Percentiles rank a stretch among this genome's conserved stretches.
These are phyloP conservation scores for Musa acuminata DNA, from an alignment of 176 grass and related monocot species.

Conservation along the genomic window DNA sequence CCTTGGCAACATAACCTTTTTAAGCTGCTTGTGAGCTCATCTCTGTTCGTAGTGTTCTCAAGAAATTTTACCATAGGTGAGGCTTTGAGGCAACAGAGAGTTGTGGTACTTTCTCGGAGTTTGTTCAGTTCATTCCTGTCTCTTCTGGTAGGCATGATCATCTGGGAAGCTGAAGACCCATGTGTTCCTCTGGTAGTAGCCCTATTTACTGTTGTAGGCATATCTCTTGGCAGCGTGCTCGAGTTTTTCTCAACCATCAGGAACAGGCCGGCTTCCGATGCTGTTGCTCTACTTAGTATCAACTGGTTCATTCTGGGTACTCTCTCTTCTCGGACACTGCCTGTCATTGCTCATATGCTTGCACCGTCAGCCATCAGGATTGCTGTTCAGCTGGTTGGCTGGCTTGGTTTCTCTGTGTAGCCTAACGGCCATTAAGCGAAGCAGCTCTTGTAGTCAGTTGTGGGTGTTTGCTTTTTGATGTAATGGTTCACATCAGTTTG, in stretches of 20 bases:
- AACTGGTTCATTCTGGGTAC: constrained; percentile 66
- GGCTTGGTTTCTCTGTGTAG: constrained; percentile 1
- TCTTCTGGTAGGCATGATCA: constrained; percentile 38
- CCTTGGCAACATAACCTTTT: too few species aligned
- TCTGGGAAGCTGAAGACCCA: constrained; percentile 29
- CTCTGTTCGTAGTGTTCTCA: too few species aligned
- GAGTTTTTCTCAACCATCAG: constrained; percentile 21
- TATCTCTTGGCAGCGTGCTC: constrained; percentile 44
- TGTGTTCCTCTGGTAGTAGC: constrained; percentile 49
- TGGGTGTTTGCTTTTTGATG: too few species aligned
- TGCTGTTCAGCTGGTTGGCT: neutral
- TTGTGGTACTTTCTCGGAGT: constrained; percentile 27
- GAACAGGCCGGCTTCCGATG: constrained; percentile 16
- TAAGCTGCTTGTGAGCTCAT: neutral
- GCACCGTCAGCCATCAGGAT: constrained; percentile 14
- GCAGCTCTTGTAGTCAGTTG: neutral
- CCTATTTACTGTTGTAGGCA: constrained; percentile 39
- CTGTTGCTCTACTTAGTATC: constrained; percentile 43
- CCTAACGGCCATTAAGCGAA: neutral
- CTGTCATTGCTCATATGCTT: constrained; percentile 10
- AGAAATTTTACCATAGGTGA: neutral
- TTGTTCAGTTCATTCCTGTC: constrained; percentile 43
- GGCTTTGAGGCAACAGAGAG: neutral
- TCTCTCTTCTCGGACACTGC: constrained; percentile 38
- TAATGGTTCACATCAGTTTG: too few species aligned